Base-by-base conservation (phyloP, 352 stramenopile species). In the Phytophthora cryptogea region DNA sequence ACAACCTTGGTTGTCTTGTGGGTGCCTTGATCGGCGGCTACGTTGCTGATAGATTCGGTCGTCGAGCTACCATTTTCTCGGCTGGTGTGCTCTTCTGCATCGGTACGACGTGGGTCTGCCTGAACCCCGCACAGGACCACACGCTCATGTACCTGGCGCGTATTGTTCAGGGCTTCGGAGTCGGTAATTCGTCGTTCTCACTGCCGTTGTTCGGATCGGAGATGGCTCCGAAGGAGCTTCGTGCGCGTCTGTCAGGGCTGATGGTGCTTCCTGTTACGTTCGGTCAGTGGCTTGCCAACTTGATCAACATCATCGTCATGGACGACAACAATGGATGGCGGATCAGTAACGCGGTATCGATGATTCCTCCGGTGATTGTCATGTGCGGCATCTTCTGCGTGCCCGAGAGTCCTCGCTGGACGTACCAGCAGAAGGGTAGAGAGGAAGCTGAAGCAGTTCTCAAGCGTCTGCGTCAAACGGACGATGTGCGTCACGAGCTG, bases 181-280 rank as follows among this genome's bases (percentile, higher is more conserved):
- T 74, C 6, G 65, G 65, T 14, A 70, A 70, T 28, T 70, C 62
- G 28, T 70, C 62, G 2, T 70, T 70, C 36, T 70, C 62, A 2
- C 45, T 74, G 10, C 69, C 69, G 8, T 27, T 78, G 26, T 78
- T 77, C 39, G 68, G 68, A 8, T 66, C 64, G 0, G 68, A 77
- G 41, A 72, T 72, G 63, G 65, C 69, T 1, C 69, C 69, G 14
- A 77, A 77, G 46, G 69, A 77, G 37, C 63, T 76, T 13, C 67
- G 67, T 10, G 67, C 57, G 4, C 59, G 68, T 45, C 49, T 76
- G 6, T 69, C 68, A 3, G 68, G 68, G 2, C 42, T 73, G 28
- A 76, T 76, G 68, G 58, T 70, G 14, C 49, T 70, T 13, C 53
- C 65, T 0, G 31, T 67, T 27, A 66, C 61, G 2, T 72, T 66